Evolutionary conservation across 164 flowering plant genomes (phyloP).

Genomic region (Cinnamomum chago): DNA sequence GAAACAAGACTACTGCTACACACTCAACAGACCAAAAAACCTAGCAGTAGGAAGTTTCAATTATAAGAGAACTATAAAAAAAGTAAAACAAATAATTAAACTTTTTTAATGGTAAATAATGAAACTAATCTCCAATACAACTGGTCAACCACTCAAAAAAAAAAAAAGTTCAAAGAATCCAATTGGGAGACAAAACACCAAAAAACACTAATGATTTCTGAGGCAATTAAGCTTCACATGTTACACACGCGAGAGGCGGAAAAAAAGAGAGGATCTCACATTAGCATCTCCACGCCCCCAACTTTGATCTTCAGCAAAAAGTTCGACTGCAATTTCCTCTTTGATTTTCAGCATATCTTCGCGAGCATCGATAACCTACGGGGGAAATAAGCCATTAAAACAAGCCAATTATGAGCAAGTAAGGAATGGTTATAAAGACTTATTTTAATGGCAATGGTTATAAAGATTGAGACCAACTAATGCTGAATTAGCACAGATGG

Average conservation of each 20-base stretch:
- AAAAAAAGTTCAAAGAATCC: background rate
- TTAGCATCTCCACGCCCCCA: slow-evolving; percentile 66
- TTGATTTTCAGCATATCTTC: slow-evolving; percentile 71
- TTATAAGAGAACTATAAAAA: background rate
- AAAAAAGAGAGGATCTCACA: slow-evolving; percentile 34
- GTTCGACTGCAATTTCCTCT: slow-evolving; percentile 65
- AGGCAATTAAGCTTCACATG: background rate
- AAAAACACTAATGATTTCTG: background rate
- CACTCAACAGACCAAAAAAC: background rate
- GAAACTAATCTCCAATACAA: background rate
- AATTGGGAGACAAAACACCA: background rate
- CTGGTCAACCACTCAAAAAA: background rate
- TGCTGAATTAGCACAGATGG: background rate
- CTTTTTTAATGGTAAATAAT: background rate
- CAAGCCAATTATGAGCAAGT: no score
- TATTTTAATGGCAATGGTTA: background rate
- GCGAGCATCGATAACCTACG: slow-evolving; percentile 44
- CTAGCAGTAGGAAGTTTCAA: background rate
- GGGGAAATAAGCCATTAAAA: no score
- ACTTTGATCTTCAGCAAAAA: slow-evolving; percentile 69
- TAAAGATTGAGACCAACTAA: background rate
- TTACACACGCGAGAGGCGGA: background rate
- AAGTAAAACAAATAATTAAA: background rate
- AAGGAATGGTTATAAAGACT: no score
- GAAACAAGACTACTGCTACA: background rate